Conservation (phyloP, 345 rosid genomes). For the Combretum micranthum region DNA sequence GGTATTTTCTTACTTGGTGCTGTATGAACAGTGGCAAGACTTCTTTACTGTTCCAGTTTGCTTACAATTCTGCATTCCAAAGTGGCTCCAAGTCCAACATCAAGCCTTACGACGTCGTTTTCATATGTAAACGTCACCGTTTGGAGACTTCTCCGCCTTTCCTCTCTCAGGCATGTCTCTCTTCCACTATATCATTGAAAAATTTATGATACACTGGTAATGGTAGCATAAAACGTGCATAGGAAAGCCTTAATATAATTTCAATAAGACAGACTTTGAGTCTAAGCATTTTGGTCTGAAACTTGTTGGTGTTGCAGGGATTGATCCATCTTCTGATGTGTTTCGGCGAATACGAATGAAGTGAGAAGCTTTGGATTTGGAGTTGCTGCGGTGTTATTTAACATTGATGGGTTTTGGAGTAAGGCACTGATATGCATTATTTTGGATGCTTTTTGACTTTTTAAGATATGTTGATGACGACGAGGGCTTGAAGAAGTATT, state of each 20-base stretch:
- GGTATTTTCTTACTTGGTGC: too few species aligned
- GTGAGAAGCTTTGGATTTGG: conserved; percentile 27
- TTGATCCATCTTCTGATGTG: conserved; percentile 45
- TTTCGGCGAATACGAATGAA: conserved; percentile 69
- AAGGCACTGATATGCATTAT: background rate
- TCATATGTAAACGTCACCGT: conserved; percentile 61
- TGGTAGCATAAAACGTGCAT: too few species aligned
- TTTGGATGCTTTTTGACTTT: background rate
- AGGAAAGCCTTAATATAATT: too few species aligned
- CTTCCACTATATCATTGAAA: background rate
- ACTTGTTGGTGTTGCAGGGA: conserved; percentile 29
- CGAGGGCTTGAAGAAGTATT: conserved; percentile 66
- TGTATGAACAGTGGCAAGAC: conserved; percentile 63
- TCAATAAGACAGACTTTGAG: background rate
- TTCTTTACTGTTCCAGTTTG: conserved; percentile 74
- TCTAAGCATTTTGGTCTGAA: background rate
- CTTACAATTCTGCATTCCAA: conserved; percentile 39
- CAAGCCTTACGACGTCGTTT: conserved; percentile 34
- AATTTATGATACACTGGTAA: too few species aligned
- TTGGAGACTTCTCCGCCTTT: conserved; percentile 61
- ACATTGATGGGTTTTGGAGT: background rate
- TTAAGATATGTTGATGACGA: conserved; percentile 71
- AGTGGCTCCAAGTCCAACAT: conserved; percentile 11
- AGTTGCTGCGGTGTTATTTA: background rate
- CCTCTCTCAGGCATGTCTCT: conserved; percentile 54